These are phyloP conservation scores for Hypoxylon sp. DNA, from an alignment of 2,329 filamentous ascomycete species.

Conservation along the genomic window DNA sequence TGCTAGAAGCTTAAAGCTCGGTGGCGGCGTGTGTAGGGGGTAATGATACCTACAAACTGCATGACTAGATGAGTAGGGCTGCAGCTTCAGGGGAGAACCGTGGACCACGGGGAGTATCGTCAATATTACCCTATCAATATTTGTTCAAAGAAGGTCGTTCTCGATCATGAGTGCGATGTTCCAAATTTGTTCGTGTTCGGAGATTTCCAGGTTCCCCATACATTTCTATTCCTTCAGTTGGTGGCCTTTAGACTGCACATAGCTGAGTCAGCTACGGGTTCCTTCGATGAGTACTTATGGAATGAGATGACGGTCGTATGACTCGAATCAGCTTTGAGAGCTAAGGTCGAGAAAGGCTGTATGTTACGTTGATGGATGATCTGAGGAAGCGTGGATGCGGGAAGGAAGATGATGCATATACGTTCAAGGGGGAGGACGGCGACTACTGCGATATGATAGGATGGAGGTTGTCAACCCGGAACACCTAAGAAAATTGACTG, in stretches of 20 bases:
- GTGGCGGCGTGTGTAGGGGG: conserved; percentile 38
- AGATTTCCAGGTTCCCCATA: background rate
- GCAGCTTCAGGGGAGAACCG: conserved; percentile 14
- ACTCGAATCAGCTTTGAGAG: background rate
- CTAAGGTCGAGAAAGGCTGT: background rate
- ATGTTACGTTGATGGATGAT: background rate
- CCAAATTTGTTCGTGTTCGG: background rate
- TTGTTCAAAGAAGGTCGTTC: conserved; percentile 21
- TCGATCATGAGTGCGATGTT: background rate
- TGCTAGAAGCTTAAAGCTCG: conserved; percentile 40
- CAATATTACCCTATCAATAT: conserved; percentile 18
- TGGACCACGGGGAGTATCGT: conserved; percentile 13
- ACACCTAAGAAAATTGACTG: background rate
- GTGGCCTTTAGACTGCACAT: background rate
- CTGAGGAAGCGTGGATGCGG: background rate
- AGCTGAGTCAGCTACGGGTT: background rate
- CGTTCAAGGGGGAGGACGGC: background rate
- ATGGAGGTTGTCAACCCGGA: background rate
- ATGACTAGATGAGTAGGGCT: conserved; percentile 41
- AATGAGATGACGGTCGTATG: conserved; percentile 20
- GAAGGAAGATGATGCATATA: background rate
- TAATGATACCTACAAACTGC: conserved; percentile 43
- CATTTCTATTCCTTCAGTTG: background rate
- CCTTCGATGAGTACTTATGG: background rate
- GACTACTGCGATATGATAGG: background rate